Base-by-base conservation (phyloP, 352 stramenopile genomes). In the Globisporangium spinosum region DNA sequence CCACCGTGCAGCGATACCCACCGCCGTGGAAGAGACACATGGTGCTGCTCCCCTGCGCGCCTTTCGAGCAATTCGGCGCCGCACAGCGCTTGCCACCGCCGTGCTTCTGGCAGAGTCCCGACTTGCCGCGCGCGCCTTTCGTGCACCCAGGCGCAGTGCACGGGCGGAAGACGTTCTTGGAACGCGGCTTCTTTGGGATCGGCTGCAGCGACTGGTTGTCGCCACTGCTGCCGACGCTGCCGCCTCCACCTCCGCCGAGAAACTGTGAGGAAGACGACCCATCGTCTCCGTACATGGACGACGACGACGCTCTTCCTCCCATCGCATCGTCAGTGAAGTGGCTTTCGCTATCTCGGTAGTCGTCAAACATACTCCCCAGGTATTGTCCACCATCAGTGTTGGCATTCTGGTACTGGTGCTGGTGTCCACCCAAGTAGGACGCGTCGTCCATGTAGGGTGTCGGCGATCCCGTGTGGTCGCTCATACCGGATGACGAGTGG, bases 1-100 rank as follows among this genome's bases (percentile, higher is more conserved):
- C 73, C 6, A 90, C 70, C 1, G 78, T 93, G 69, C 89, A 97
- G 23, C 89, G 89, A 53, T 94, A 93, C 54, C 87, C 90, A 8
- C 89, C 89, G 58, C 89, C 89, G 61, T 97, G 89, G 67, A 91
- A 92, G 10, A 94, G 73, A 65, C 86, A 94, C 70, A 83, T 81
- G 60, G 65, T 80, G 69, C 81, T 93, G 67, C 80, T 90, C 40
- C 87, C 85, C 64, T 97, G 89, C 6, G 87, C 89, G 15, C 89
- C 89, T 65, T 97, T 96, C 43, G 81, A 71, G 69, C 89, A 96
- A 13, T 83, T 74, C 0, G 75, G 60, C 2, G 71, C 65, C 0
- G 77, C 75, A 60, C 89, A 97, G 22, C 83, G 82, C 71, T 94
- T 93, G 61, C 89, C 89, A 32, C 89, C 89, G 29, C 89, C 89